phyloP scores from a whole-genome alignment of 768 basidiomycete genomes.

The Xerocomellus intermedius region DNA sequence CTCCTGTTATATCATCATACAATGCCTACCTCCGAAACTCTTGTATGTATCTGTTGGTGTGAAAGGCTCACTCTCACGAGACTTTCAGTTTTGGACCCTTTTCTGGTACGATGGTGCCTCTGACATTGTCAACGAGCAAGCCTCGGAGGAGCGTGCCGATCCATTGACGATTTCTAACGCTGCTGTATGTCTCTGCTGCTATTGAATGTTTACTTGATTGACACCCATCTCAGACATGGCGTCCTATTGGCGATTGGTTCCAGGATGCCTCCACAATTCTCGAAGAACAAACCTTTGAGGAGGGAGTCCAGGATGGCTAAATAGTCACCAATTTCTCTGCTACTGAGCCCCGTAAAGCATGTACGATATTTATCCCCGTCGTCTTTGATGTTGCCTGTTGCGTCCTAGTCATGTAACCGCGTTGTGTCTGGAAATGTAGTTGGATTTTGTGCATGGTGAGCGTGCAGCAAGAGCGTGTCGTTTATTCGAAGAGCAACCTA shows the following conservation, averaged over 20 bases:
- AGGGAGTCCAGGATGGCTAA: neutral
- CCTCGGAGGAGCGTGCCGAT: neutral
- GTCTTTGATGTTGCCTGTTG: neutral
- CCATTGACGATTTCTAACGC: neutral
- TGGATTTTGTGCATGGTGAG: neutral
- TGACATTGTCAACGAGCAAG: neutral
- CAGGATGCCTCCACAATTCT: neutral
- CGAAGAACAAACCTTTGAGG: neutral
- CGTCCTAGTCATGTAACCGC: neutral
- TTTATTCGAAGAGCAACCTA: no score
- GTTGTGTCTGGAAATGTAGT: neutral
- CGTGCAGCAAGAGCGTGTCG: no score
- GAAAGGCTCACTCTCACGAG: neutral
- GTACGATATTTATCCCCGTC: neutral
- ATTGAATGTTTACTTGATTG: neutral
- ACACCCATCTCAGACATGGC: neutral
- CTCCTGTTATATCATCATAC: no score
- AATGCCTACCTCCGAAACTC: no score
- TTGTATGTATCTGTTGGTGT: no score
- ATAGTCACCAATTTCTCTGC: neutral
- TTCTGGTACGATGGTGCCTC: neutral
- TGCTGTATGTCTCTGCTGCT: neutral
- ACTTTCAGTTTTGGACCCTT: neutral
- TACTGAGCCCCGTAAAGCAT: neutral
- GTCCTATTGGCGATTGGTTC: no score